phyloP scores from a whole-genome alignment of 2,329 filamentous ascomycete species.

The Dendrostoma leiphaemia region DNA sequence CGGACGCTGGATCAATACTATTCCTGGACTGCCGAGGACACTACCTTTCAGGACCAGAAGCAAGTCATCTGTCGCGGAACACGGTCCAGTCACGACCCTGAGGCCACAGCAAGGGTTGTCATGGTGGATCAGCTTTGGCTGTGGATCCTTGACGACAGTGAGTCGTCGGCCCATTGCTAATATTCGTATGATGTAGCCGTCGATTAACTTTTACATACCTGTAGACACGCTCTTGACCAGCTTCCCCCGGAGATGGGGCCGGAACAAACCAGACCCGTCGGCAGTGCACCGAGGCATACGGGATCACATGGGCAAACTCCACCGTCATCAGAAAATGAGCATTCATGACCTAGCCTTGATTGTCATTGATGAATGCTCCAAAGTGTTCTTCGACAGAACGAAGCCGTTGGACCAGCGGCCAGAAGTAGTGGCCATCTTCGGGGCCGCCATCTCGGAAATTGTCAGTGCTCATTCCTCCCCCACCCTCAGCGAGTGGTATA shows the following conservation, averaged over 20 bases:
- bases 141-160: slow-evolving; percentile 26
- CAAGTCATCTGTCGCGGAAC: slow-evolving; percentile 27
- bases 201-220: too few relatives aligned
- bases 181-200: too few relatives aligned
- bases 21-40: slow-evolving; percentile 34
- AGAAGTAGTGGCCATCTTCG: slow-evolving; percentile 32
- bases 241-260: slow-evolving; percentile 38
- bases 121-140: slow-evolving; percentile 31
- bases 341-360: too few relatives aligned
- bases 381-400: slow-evolving; percentile 33
- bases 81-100: slow-evolving; percentile 17
- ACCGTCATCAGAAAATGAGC: too few relatives aligned
- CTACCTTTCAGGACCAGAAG: slow-evolving; percentile 28
- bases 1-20: slow-evolving; percentile 37
- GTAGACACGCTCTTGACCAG: slow-evolving; percentile 36
- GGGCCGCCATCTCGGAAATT: slow-evolving; percentile 27
- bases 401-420: slow-evolving; percentile 28
- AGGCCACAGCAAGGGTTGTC: slow-evolving; percentile 24
- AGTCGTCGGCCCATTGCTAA: too few relatives aligned
- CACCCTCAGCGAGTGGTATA: not conserved
- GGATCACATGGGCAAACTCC: too few relatives aligned
- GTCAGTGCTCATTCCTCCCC: slow-evolving; percentile 19
- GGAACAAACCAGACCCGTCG: slow-evolving; percentile 34
- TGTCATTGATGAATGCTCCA: slow-evolving; percentile 35
- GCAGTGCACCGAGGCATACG: slow-evolving; percentile 35